phyloP scores from a whole-genome alignment of 2,329 filamentous ascomycete species.

The Fusarium buxicola region DNA sequence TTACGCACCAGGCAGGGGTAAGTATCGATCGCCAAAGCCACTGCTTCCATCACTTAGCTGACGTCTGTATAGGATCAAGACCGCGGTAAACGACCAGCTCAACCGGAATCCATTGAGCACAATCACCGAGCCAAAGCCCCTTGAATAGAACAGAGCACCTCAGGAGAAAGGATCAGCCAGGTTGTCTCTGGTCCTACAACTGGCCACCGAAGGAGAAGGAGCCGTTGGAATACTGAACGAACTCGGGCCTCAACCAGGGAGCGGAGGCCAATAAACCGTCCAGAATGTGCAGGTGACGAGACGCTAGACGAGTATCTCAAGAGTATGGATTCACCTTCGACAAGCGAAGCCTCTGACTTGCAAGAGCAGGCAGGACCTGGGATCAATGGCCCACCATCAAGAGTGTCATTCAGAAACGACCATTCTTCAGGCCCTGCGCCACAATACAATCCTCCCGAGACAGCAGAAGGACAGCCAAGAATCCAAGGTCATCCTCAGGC shows the following conservation, averaged over 20 bases:
- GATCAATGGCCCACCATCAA: not conserved
- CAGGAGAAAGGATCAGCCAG: not conserved
- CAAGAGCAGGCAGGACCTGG: not conserved
- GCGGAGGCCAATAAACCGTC: not conserved
- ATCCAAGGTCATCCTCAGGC: too few species aligned
- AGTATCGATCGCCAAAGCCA: not conserved
- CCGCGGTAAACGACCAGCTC: constrained; percentile 10
- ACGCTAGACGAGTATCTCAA: too few species aligned
- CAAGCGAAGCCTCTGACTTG: too few species aligned
- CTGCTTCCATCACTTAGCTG: not conserved
- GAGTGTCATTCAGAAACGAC: not conserved
- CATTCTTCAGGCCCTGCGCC: too few species aligned
- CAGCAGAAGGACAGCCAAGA: too few species aligned
- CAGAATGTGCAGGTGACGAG: not conserved
- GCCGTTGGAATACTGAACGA: too few species aligned
- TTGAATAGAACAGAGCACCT: not conserved
- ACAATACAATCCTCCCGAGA: too few species aligned
- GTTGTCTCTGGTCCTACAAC: not conserved
- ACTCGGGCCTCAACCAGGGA: not conserved
- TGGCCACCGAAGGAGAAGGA: not conserved
- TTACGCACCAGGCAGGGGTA: not conserved
- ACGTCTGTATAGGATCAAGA: not conserved
- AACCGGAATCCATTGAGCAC: not conserved
- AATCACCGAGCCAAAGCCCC: constrained; percentile 7
- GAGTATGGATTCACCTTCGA: too few species aligned